Conservation (phyloP, 305 asterid genomes). For the Plantago rigida region DNA sequence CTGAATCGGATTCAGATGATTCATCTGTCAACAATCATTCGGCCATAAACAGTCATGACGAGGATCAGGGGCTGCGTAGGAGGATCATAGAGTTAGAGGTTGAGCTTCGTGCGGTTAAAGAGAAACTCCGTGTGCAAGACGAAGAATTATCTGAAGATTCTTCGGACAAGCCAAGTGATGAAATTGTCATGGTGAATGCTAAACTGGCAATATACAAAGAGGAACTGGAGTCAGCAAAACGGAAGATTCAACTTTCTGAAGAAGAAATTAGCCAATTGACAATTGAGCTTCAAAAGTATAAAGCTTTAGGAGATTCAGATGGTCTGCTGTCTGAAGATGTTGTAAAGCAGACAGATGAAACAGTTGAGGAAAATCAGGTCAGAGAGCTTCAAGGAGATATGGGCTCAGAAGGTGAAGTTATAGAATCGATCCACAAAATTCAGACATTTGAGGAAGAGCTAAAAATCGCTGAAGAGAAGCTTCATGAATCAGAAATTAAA, state of each 20-base stretch:
- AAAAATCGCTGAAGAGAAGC: slow-evolving; percentile 38
- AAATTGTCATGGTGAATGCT: slow-evolving; percentile 26
- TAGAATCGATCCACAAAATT: slow-evolving; percentile 29
- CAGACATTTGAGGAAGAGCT: slow-evolving; percentile 46
- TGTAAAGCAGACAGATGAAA: slow-evolving; percentile 19
- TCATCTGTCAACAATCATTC: slow-evolving; percentile 65
- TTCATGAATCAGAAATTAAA: slow-evolving; percentile 47
- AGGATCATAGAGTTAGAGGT: slow-evolving; percentile 48
- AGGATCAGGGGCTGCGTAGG: slow-evolving; percentile 44
- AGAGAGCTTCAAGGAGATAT: slow-evolving; percentile 21
- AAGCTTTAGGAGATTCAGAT: slow-evolving; percentile 28
- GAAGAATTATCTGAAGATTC: slow-evolving; percentile 30
- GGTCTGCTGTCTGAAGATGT: slow-evolving; percentile 18
- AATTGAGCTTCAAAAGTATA: slow-evolving; percentile 45
- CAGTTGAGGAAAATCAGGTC: slow-evolving; percentile 6
- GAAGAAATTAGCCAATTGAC: slow-evolving; percentile 43
- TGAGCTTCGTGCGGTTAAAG: slow-evolving; percentile 51
- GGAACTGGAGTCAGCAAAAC: slow-evolving; percentile 41
- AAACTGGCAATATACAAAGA: slow-evolving; percentile 43
- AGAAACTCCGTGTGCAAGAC: slow-evolving; percentile 36
- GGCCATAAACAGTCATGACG: slow-evolving; percentile 37
- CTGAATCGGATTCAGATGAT: slow-evolving; percentile 80
- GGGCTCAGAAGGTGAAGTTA: slow-evolving; percentile 30
- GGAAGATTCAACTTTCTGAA: slow-evolving; percentile 36
- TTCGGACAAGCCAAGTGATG: slow-evolving; percentile 23